Evolutionary conservation across 2,329 filamentous ascomycete species (phyloP), one percentile per base, ranked within the genome.

Genomic region (Didymella arachidicola): DNA sequence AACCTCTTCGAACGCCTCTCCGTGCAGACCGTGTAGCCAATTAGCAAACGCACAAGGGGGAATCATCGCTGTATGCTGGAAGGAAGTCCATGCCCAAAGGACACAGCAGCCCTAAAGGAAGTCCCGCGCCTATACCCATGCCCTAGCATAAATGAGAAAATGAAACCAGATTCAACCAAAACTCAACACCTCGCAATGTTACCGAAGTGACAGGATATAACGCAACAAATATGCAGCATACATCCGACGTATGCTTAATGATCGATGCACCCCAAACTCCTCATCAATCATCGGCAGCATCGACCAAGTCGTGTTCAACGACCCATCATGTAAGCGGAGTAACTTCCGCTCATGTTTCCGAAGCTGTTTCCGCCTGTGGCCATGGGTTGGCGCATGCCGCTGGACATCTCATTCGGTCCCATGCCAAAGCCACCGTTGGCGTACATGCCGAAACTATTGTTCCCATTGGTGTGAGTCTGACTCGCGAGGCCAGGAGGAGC

Each of bases 401-500:
- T 69, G 7, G 65, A 66, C 72, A 78, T 75, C 32, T 76, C 75
- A 52, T 75, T 76, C 14, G 63, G 60, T 22, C 61, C 64, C 65
- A 76, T 71, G 2, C 74, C 74, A 38, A 77, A 77, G 3, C 72
- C 71, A 12, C 73, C 73, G 41, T 75, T 78, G 42, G 74, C 71
- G 46, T 77, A 77, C 70, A 76, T 71, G 53, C 69, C 71, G 51
- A 77, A 78, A 29, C 67, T 68, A 45, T 72, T 72, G 39, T 66
- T 59, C 12, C 66, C 67, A 46, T 72, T 75, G 42, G 71, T 53
- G 45, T 75, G 68, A n/a, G 63, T 60, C 32, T 73, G 65, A 29
- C 72, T 71, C 44, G 73, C 82, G 32, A 94, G 81, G 12, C 91
- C 91, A 2, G 92, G 91, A 14, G 93, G 93, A 7, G 87, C 87